Evolutionary conservation across 2,329 filamentous ascomycete genomes (phyloP).

Genomic region (Calycina herbarum): DNA sequence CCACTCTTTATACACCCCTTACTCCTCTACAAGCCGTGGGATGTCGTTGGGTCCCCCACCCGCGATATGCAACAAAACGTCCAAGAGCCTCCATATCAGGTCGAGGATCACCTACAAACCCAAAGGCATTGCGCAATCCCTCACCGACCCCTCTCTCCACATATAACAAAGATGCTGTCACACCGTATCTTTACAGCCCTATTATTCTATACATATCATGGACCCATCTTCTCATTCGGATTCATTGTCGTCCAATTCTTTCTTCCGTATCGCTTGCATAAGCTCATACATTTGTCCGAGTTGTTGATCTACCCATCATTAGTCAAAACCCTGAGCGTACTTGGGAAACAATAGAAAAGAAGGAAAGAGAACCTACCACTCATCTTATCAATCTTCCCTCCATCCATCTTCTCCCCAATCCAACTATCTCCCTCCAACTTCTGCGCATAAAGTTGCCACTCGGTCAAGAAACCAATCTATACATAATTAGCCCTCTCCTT

Average conservation of each 20-base stretch:
- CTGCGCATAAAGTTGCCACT: slow-evolving; percentile 96
- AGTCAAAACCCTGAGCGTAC: too few species aligned
- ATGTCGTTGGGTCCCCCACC: slow-evolving; percentile 6
- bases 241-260: slow-evolving; percentile 28
- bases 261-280: slow-evolving; percentile 73
- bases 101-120: background rate
- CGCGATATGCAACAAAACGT: slow-evolving; percentile 11
- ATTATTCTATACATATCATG: background rate
- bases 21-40: background rate
- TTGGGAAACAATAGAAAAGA: too few species aligned
- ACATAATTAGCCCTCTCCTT: slow-evolving; percentile 8
- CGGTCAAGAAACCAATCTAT: slow-evolving; percentile 90
- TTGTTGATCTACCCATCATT: slow-evolving; percentile 70
- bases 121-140: slow-evolving; percentile 9
- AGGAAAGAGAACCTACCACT: slow-evolving; percentile 60
- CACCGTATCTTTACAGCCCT: background rate
- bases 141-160: background rate
- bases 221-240: slow-evolving; percentile 6
- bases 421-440: slow-evolving; percentile 84
- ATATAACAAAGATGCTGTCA: slow-evolving; percentile 1
- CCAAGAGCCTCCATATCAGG: slow-evolving; percentile 4
- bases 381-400: slow-evolving; percentile 85
- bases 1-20: background rate
- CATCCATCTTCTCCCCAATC: slow-evolving; percentile 82
- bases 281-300: slow-evolving; percentile 91